Evolutionary conservation across 2,329 filamentous ascomycete genomes (phyloP).

Genomic region (Xylariales sp.): DNA sequence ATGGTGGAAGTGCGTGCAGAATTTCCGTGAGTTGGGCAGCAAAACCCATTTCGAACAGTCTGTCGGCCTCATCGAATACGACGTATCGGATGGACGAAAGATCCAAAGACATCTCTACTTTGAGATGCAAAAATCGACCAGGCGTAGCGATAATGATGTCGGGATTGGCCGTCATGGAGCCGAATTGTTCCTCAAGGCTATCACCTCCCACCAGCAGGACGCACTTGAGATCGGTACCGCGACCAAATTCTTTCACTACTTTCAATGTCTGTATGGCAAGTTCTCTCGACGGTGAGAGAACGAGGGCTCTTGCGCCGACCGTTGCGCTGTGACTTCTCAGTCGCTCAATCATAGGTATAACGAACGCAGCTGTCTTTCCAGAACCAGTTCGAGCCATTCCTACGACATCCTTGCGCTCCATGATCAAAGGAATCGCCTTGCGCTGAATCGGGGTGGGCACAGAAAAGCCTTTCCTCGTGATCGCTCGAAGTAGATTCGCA

Average conservation of each 20-base stretch:
- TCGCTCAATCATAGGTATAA: constrained; percentile 96
- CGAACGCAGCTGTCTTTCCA: constrained; percentile 96
- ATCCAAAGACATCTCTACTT: constrained; percentile 93
- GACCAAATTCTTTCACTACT: constrained; percentile 90
- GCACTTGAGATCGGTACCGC: constrained; percentile 86
- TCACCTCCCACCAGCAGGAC: constrained; percentile 92
- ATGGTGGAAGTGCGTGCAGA: constrained; percentile 77
- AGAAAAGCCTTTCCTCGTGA: constrained; percentile 88
- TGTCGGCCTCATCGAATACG: constrained; percentile 96
- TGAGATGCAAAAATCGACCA: constrained; percentile 91
- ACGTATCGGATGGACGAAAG: constrained; percentile 90
- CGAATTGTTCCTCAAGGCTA: constrained; percentile 91
- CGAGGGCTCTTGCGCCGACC: constrained; percentile 80
- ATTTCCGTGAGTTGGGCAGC: constrained; percentile 91
- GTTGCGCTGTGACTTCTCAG: constrained; percentile 82
- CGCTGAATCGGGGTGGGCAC: constrained; percentile 97
- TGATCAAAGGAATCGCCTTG: constrained; percentile 88
- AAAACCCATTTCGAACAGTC: constrained; percentile 98
- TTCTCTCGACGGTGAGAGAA: constrained; percentile 90
- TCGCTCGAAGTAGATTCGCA: constrained; percentile 79
- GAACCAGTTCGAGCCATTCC: constrained; percentile 99
- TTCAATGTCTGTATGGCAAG: constrained; percentile 92
- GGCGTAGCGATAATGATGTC: constrained; percentile 97
- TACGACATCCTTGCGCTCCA: constrained; percentile 92
- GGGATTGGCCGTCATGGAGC: constrained; percentile 87